A percentile compares a stretch with the other conserved stretches of the same genome.
Conservation (phyloP, 1,284 basidiomycete species). For the Wolfiporia cocos region DNA sequence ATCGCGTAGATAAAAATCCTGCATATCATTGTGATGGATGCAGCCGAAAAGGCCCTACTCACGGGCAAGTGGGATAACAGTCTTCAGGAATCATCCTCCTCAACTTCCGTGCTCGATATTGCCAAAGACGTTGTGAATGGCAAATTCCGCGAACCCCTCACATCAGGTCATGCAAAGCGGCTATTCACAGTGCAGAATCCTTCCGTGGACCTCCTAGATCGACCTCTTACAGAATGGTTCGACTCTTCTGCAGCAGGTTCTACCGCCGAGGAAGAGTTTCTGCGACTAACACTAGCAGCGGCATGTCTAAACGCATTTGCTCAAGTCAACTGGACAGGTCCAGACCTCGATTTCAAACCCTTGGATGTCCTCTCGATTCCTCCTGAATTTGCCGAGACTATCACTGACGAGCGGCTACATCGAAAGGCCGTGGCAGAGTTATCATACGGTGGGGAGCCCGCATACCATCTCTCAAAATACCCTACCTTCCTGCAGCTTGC, state of each 20-base stretch:
- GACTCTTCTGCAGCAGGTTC: conserved; percentile 13
- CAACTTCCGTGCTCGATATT: conserved; percentile 19
- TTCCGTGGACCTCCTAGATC: conserved; percentile 24
- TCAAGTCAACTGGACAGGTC: conserved; percentile 97
- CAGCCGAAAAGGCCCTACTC: conserved; percentile 45
- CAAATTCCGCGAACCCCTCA: conserved; percentile 40
- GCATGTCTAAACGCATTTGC: conserved; percentile 87
- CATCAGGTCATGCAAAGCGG: conserved; percentile 39
- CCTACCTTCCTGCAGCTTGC: conserved; percentile 77
- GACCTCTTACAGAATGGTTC: conserved; percentile 31
- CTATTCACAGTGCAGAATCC: conserved; percentile 33
- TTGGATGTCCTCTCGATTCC: conserved; percentile 42
- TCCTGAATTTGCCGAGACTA: conserved; percentile 20
- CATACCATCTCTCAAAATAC: conserved; percentile 82
- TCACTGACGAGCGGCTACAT: conserved; percentile 54
- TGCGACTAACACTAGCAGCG: conserved; percentile 64
- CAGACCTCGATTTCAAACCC: conserved; percentile 65
- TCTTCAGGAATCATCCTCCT: conserved; percentile 29
- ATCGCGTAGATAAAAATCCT: no score
- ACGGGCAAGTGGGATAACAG: conserved; percentile 48
- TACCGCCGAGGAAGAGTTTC: conserved; percentile 37
- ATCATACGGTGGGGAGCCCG: conserved; percentile 87
- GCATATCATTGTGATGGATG: conserved; percentile 26
- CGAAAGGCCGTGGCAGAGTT: conserved; percentile 70
- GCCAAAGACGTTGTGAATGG: conserved; percentile 31